phyloP scores from a whole-genome alignment of 2,329 filamentous ascomycete genomes.

The Stenocarpella maydis region DNA sequence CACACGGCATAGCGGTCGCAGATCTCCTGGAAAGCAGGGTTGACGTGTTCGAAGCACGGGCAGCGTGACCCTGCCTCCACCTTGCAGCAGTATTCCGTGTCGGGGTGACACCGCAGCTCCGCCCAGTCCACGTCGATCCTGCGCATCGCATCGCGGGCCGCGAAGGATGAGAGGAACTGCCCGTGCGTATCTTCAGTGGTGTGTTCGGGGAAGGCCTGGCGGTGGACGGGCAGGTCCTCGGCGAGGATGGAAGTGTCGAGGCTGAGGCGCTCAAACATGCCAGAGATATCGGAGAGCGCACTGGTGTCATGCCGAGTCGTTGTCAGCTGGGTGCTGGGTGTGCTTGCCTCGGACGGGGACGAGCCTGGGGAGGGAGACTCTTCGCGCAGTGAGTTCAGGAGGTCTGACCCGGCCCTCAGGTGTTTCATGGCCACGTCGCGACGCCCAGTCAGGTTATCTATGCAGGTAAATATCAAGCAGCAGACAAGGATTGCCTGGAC shows the following conservation, averaged over 20 bases:
- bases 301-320: neutral
- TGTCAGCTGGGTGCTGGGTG: neutral
- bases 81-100: neutral
- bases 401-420: neutral
- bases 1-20: neutral
- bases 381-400: neutral
- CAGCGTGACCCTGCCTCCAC: too few species aligned
- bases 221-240: neutral
- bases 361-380: neutral
- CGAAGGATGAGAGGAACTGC: neutral
- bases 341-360: neutral
- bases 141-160: neutral
- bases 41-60: too few species aligned
- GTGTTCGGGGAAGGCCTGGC: neutral
- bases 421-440: neutral
- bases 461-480: conserved; percentile 13
- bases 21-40: neutral
- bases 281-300: neutral
- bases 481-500: conserved; percentile 1
- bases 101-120: neutral
- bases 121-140: neutral
- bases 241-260: conserved; percentile 11
- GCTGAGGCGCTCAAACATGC: conserved; percentile 13
- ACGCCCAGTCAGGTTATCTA: neutral
- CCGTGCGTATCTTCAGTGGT: neutral